Conservation (phyloP, 352 stramenopile species). For the Phytophthora citricola region DNA sequence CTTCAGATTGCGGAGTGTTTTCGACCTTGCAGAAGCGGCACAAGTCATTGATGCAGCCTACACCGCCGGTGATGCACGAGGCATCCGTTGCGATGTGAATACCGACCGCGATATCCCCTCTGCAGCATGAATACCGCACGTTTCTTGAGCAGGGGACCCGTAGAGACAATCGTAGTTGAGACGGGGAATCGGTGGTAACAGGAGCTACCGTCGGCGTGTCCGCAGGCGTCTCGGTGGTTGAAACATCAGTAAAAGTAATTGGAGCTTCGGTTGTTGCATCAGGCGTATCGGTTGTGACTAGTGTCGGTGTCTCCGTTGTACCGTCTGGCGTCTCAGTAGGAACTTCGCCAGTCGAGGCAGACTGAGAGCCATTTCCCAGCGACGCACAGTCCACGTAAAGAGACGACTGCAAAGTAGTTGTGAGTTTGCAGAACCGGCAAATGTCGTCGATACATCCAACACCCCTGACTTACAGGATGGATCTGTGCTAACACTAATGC, state of each 20-base stretch:
- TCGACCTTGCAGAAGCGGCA: conserved; percentile 54
- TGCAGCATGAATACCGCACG: conserved; percentile 17
- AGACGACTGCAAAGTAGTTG: conserved; percentile 25
- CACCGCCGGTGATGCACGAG: conserved; percentile 32
- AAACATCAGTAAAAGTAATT: neutral
- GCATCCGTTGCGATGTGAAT: conserved; percentile 40
- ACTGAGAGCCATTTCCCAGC: conserved; percentile 3
- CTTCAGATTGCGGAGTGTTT: conserved; percentile 27
- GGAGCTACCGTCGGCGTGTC: conserved; percentile 6
- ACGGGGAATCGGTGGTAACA: conserved; percentile 4
- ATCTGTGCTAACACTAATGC: conserved; percentile 45
- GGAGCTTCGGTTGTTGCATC: neutral
- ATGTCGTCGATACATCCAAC: conserved; percentile 45
- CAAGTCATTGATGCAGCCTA: conserved; percentile 47
- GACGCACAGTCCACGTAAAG: conserved; percentile 26
- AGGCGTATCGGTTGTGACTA: neutral
- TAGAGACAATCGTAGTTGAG: neutral
- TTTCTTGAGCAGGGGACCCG: neutral
- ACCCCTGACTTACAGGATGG: conserved; percentile 34
- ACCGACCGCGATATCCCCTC: conserved; percentile 32
- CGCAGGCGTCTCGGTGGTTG: neutral
- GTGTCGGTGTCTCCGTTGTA: neutral
- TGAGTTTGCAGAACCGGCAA: conserved; percentile 54
- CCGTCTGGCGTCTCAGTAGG: conserved; percentile 1
- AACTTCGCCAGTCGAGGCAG: neutral